phyloP scores from a whole-genome alignment of 257 asterid genomes.

The Solanum arcanum region DNA sequence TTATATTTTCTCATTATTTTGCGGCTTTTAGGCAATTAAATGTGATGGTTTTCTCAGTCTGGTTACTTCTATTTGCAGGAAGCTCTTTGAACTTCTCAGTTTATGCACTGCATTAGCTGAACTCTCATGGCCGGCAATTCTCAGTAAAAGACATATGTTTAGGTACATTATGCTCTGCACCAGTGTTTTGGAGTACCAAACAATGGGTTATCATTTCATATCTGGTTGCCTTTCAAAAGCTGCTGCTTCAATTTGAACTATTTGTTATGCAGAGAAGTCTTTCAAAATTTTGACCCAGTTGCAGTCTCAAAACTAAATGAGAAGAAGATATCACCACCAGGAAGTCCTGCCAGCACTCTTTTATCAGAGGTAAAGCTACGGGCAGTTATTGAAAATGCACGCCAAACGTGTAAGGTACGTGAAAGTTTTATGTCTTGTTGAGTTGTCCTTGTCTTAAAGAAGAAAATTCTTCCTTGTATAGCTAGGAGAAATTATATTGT shows the following conservation, averaged over 20 bases:
- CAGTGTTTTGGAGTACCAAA: slow-evolving; percentile 4
- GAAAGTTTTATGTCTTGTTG: not conserved
- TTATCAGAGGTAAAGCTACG: slow-evolving; percentile 80
- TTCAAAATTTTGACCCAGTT: slow-evolving; percentile 69
- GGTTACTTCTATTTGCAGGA: slow-evolving; percentile 38
- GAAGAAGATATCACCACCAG: slow-evolving; percentile 62
- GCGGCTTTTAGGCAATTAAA: not conserved
- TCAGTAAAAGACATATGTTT: slow-evolving; percentile 55
- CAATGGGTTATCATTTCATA: not conserved
- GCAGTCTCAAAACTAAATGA: slow-evolving; percentile 84
- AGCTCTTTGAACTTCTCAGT: slow-evolving; percentile 33
- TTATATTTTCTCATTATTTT: slow-evolving; percentile 1
- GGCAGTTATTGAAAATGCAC: slow-evolving; percentile 83
- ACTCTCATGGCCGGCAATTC: slow-evolving; percentile 76
- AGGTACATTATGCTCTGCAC: slow-evolving; percentile 29
- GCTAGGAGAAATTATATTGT: not conserved
- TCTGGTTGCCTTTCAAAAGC: not conserved
- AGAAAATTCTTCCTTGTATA: not conserved
- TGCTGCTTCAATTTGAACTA: slow-evolving; percentile 12
- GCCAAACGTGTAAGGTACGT: slow-evolving; percentile 71
- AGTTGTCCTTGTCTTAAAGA: not conserved
- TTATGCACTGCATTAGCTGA: slow-evolving; percentile 79
- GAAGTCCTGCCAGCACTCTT: slow-evolving; percentile 74
- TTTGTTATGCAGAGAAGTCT: slow-evolving; percentile 67
- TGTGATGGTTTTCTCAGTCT: slow-evolving; percentile 10